These are phyloP conservation scores for Tubosaeta brunneosetosa DNA, from an alignment of 768 basidiomycete genomes.

Conservation along the genomic window DNA sequence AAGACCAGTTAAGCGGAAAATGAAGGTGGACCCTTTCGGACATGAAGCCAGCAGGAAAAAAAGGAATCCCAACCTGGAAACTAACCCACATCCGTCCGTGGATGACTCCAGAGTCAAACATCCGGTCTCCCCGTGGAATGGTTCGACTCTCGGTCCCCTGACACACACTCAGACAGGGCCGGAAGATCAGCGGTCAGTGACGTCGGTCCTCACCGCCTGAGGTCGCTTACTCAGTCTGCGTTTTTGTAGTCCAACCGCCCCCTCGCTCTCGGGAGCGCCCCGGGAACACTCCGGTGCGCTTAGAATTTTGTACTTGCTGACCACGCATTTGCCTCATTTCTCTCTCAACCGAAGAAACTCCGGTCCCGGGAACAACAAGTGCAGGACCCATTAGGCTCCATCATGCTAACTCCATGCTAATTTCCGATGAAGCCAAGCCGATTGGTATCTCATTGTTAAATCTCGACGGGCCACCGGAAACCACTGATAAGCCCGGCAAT, in stretches of 20 bases:
- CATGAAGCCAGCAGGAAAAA: slow-evolving; percentile 37
- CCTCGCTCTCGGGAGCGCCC: not conserved
- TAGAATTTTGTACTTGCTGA: slow-evolving; percentile 3
- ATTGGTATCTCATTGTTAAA: slow-evolving; percentile 47
- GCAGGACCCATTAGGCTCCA: slow-evolving; percentile 5
- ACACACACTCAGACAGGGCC: slow-evolving; percentile 9
- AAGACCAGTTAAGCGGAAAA: slow-evolving; percentile 55
- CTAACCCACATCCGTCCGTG: not conserved
- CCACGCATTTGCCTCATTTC: slow-evolving; percentile 12
- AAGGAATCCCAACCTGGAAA: slow-evolving; percentile 34
- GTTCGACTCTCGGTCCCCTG: not conserved
- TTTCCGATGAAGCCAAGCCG: slow-evolving; percentile 11
- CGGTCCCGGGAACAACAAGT: slow-evolving; percentile 8
- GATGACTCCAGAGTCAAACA: not conserved
- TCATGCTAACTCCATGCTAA: slow-evolving; percentile 1
- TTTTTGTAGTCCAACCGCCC: not conserved
- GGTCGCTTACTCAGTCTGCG: slow-evolving; percentile 5
- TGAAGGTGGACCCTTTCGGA: slow-evolving; percentile 54
- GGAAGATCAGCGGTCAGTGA: not conserved
- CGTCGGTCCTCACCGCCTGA: slow-evolving; percentile 2
- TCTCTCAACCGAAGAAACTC: slow-evolving; percentile 11
- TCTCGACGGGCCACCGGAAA: slow-evolving; percentile 44
- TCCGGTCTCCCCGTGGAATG: not conserved
- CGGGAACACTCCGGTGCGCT: slow-evolving; percentile 17
- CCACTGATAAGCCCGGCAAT: slow-evolving; percentile 11